Conservation (phyloP, 352 stramenopile species). For the Saprolegnia parasitica region DNA sequence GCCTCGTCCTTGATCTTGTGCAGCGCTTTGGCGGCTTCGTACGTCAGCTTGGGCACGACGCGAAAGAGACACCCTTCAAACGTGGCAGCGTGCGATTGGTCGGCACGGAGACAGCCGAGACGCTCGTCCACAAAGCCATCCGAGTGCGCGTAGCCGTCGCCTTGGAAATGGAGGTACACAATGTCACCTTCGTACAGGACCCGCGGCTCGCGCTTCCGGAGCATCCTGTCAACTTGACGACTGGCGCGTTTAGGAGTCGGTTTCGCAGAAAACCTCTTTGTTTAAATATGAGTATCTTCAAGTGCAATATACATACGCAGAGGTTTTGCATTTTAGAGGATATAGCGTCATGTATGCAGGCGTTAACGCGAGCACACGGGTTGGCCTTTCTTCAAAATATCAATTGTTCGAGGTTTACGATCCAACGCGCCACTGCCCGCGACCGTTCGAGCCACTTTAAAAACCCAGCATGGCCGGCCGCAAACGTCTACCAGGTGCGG, state of each 20-base stretch:
- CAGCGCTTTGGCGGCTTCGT: slow-evolving; percentile 21
- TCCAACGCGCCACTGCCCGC: not conserved
- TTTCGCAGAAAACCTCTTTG: not conserved
- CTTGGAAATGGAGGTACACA: slow-evolving; percentile 18
- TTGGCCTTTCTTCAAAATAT: no score
- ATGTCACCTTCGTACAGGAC: slow-evolving; percentile 27
- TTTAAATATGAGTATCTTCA: not conserved
- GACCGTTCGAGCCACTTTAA: not conserved
- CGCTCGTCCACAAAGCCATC: slow-evolving; percentile 27
- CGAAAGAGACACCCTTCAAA: slow-evolving; percentile 23
- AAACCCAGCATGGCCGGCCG: not conserved
- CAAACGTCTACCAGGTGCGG: not conserved
- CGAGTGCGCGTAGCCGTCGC: slow-evolving; percentile 19
- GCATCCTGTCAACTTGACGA: slow-evolving; percentile 4
- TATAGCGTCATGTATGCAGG: no score
- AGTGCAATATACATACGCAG: no score
- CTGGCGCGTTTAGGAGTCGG: not conserved
- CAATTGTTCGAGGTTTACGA: not conserved
- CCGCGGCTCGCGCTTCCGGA: not conserved
- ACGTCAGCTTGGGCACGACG: slow-evolving; percentile 24
- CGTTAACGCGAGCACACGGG: no score
- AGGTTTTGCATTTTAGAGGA: no score
- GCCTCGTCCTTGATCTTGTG: slow-evolving; percentile 5
- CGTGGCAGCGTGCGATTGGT: not conserved
- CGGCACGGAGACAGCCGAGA: slow-evolving; percentile 4